Base-by-base conservation (phyloP, 352 stramenopile species). In the Ophiocytium majus region DNA sequence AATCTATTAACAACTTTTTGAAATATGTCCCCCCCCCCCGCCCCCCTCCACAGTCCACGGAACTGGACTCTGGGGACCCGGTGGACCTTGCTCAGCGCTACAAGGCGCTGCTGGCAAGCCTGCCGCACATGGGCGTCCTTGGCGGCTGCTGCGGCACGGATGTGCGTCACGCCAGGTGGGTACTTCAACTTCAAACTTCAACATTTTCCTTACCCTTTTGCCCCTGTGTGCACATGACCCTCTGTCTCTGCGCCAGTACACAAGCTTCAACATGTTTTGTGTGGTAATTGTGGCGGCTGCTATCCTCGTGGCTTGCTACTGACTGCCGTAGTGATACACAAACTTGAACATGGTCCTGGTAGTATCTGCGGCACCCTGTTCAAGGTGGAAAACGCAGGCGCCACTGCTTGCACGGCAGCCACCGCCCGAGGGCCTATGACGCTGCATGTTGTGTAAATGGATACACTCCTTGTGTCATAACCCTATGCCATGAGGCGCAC, bases 141-240 rank as follows among this genome's bases (percentile, higher is more conserved):
- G 66, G 66, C 5, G 66, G 66, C 66, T 78, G 66, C 66, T 78
- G 66, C 14, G 66, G 66, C 35, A 78, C 66, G 5, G 66, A 78
- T 17, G 35, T 78, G 5, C 5, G 5, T 14, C 66, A 78, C 14
- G 66, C 66, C 5, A 78, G 66, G 66, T 71, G 57, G 28, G 57
- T 66, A n/a, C n/a, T n/a, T n/a, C n/a, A n/a, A n/a, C n/a, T n/a
- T n/a, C n/a, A n/a, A n/a, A n/a, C n/a, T n/a, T n/a, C n/a, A n/a
- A n/a, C n/a, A n/a, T n/a, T n/a, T n/a, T n/a, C n/a, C n/a, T n/a
- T n/a, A n/a, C n/a, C n/a, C n/a, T n/a, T n/a, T n/a, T n/a, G n/a
- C n/a, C n/a, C 43, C 5, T 14, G 43, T 14, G 43, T 57, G 14
- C 43, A 57, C 5, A 57, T 14, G 5, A 5, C 43, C 43, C 14